phyloP scores from a whole-genome alignment of 192 early-diverging fungal genomes.

The Umbelopsis sp. region DNA sequence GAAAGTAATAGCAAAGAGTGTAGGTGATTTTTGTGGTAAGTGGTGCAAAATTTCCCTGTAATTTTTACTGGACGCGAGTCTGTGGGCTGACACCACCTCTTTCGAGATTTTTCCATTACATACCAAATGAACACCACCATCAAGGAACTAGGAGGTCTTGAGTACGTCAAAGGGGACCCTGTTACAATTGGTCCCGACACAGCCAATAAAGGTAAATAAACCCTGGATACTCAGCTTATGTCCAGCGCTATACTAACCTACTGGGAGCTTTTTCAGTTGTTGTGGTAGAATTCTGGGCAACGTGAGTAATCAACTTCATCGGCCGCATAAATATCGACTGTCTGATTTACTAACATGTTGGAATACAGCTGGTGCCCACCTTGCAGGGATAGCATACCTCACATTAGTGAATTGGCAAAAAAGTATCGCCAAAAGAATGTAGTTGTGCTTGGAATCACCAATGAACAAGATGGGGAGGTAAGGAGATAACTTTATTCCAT shows the following conservation, averaged over 20 bases:
- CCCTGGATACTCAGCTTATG: neutral
- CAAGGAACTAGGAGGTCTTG: neutral
- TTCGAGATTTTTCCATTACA: neutral
- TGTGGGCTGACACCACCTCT: neutral
- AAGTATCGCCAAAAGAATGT: conserved; percentile 46
- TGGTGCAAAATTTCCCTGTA: neutral
- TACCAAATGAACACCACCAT: neutral
- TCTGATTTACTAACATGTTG: neutral
- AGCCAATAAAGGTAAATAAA: neutral
- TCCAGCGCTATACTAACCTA: neutral
- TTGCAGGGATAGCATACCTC: conserved; percentile 43
- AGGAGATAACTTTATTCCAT: neutral
- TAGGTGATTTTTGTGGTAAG: no score
- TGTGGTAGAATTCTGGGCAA: conserved; percentile 1
- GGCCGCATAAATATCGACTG: neutral
- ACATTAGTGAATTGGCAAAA: conserved; percentile 46
- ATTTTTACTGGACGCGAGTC: neutral
- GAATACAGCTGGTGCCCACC: conserved; percentile 18
- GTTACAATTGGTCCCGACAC: neutral
- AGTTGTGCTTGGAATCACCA: conserved; percentile 51
- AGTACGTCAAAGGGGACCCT: neutral
- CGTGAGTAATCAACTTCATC: neutral
- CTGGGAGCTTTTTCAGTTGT: neutral
- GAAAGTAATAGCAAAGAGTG: no score
- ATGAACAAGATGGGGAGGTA: conserved; percentile 51